Evolutionary conservation across 148 eudicot genomes (phyloP), one percentile per base, ranked within the genome.

Genomic region (Persicaria maculosa): DNA sequence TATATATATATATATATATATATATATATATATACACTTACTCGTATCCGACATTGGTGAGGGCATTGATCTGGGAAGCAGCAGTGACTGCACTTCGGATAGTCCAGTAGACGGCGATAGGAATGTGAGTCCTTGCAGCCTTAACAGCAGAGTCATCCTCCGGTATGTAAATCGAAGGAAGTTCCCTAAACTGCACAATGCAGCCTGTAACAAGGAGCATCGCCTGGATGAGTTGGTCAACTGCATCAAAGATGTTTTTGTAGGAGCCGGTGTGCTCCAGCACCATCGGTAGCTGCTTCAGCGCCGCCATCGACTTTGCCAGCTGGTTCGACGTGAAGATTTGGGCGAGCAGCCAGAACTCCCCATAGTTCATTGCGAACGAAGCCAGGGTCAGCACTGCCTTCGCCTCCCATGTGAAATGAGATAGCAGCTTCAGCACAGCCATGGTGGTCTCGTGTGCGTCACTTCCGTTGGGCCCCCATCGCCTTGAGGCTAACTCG

Each of bases 301-400:
- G 83, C 3, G 52, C 54, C 4, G 90, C 87, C 84, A 82, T 84
- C 31, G 90, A 81, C 77, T 84, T 83, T 47, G 85, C 84, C 0
- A 86, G 77, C 31, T 78, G 75, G 62, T 86, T 86, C 22, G 82
- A 76, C 4, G 87, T 44, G 77, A 79, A 86, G 74, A 80, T 77
- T 55, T 85, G 86, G 11, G 83, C 79, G 0, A 86, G 80, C 44
- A 86, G 82, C 90, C 90, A 86, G 54, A 84, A 86, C 44, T 86
- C 90, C 14, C 87, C 86, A 19, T 77, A 84, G 47, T 74, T 79
- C 19, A 84, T 59, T 6, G 81, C 80, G 36, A 86, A 84, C 20
- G 90, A 84, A 47, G 87, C 85, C 22, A 86, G 70, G 57, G 87
- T 72, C 4, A 84, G 68, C 9, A 81, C 83, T 58, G 79, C 75